phyloP scores from a whole-genome alignment of 768 basidiomycete genomes.

The Mycena amicta region DNA sequence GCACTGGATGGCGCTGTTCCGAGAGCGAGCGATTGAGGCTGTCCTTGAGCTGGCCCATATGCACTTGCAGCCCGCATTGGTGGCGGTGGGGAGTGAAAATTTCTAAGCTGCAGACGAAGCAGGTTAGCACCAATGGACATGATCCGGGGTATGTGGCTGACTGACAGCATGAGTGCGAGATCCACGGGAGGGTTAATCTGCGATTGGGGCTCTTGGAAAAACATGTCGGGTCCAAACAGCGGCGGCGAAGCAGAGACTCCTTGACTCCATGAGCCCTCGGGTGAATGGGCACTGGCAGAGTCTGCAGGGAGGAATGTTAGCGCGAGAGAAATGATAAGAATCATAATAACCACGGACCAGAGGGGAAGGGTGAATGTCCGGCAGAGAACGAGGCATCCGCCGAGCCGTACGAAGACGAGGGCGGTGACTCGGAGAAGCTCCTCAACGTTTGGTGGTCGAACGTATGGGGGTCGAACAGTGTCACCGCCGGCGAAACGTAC shows the following conservation, averaged over 20 bases:
- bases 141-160: conserved; percentile 18
- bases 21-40: conserved; percentile 53
- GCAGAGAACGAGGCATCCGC: conserved; percentile 54
- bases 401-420: conserved; percentile 53
- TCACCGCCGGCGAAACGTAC: conserved; percentile 66
- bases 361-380: conserved; percentile 62
- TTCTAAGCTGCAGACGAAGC: conserved; percentile 56
- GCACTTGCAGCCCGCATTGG: conserved; percentile 72
- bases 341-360: conserved; percentile 46
- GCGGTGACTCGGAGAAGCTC: conserved; percentile 55
- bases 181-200: conserved; percentile 57
- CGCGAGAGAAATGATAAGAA: too few species aligned
- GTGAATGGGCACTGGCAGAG: conserved; percentile 52
- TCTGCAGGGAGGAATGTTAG: too few species aligned
- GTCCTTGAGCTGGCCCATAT: conserved; percentile 67
- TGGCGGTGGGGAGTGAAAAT: conserved; percentile 76
- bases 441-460: conserved; percentile 25
- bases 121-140: conserved; percentile 16
- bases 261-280: conserved; percentile 54
- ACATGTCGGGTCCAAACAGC: conserved; percentile 47
- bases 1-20: conserved; percentile 73
- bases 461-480: conserved; percentile 67
- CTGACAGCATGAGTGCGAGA: conserved; percentile 68
- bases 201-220: conserved; percentile 54
- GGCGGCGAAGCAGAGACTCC: conserved; percentile 55